Conservation (phyloP, 2,329 filamentous ascomycete species). For the Alternaria gansuensis region DNA sequence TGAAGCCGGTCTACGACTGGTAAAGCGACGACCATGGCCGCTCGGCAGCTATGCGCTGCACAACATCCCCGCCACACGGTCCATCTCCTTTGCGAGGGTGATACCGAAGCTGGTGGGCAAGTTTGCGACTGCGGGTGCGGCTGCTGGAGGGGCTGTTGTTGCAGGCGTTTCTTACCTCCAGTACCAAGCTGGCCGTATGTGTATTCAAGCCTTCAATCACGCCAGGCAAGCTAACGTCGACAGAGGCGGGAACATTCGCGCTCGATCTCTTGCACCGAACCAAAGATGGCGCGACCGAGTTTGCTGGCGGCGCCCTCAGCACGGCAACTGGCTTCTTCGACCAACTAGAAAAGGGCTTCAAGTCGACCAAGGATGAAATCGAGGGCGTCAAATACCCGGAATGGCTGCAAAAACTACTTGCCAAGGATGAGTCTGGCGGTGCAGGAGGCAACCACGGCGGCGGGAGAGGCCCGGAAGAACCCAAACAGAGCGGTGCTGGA, state of each 20-base stretch:
- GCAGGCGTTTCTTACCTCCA: conserved; percentile 91
- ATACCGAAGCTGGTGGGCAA: conserved; percentile 92
- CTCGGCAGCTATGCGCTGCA: conserved; percentile 81
- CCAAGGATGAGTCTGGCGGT: conserved; percentile 51
- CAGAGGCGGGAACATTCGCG: conserved; percentile 79
- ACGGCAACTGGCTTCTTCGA: conserved; percentile 77
- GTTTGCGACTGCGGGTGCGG: conserved; percentile 84
- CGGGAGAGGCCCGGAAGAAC: conserved; percentile 56
- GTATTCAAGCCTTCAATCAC: not conserved
- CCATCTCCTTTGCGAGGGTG: conserved; percentile 71
- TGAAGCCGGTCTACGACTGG: conserved; percentile 46
- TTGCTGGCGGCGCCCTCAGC: conserved; percentile 75
- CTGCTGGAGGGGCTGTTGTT: conserved; percentile 88
- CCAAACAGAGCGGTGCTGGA: conserved; percentile 63
- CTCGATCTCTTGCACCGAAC: conserved; percentile 78
- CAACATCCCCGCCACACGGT: conserved; percentile 72
- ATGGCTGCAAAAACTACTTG: conserved; percentile 80
- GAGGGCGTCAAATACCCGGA: conserved; percentile 74
- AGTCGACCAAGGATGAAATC: conserved; percentile 80
- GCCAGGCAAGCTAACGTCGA: conserved; percentile 52
- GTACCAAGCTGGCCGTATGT: conserved; percentile 89
- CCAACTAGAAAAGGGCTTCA: conserved; percentile 82
- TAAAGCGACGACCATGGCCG: conserved; percentile 73
- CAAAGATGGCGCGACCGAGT: conserved; percentile 72
- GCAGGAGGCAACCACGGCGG: conserved; percentile 51